Base-by-base conservation (phyloP, 2,329 filamentous ascomycete genomes). In the Grosmannia clavigera region DNA sequence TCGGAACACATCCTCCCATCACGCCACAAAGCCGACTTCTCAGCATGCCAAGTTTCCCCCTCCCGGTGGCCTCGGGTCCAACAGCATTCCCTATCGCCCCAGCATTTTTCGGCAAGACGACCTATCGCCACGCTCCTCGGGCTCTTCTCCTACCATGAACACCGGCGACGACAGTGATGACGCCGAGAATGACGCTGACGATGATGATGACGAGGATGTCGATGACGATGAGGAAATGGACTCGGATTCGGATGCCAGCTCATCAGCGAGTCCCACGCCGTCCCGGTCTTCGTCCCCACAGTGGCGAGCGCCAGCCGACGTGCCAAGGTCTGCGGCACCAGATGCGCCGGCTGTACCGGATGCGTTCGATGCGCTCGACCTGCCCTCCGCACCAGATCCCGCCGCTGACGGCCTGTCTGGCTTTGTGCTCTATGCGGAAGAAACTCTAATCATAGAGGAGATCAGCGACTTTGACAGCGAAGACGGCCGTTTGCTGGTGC, bases 391-490 rank as follows among this genome's bases (percentile, higher is more conserved):
- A 11, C n/a, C 56, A 2, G n/a, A 12, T 19, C 5, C 33, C 22
- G n/a, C 12, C n/a, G 16, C 14, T 19, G 40, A 27, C 27, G 22
- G n/a, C 7, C n/a, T 38, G 4, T 19, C 55, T 10, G 22, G 35
- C 27, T 48, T 35, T 48, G 29, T 58, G 6, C 35, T 58, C 14
- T 14, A 59, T 5, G 55, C 55, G 6, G 62, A 66, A 25, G 60
- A 63, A 14, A 63, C 67, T 43, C 73, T 80, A 46, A 66, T 70
- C 12, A 70, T 81, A 35, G 78, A 80, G 61, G 78, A 75, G 58
- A 62, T 75, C 29, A 71, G 67, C 65, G 72, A 79, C 62, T 72
- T 78, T 59, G 76, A 78, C 60, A 74, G 72, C 64, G 76, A 75
- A 31, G 72, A 71, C 50, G 75, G 77, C 5, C 72, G 72, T 22